Evolutionary conservation across 805 yeast genomes (phyloP).

Genomic region (Starmera pachycereana): DNA sequence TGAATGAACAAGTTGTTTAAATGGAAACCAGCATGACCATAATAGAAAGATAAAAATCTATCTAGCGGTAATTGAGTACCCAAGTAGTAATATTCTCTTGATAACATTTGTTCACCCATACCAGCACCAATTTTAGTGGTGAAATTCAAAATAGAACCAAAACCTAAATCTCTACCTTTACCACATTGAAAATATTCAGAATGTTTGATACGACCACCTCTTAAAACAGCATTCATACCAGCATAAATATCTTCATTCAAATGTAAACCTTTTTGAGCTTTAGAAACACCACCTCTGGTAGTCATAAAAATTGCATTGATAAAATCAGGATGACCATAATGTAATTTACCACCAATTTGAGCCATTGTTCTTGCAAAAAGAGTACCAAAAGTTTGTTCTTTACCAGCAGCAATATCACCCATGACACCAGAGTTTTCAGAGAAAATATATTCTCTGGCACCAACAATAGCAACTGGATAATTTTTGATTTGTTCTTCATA

Average conservation of each 20-base stretch:
- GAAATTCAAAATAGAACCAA: slow-evolving; percentile 77
- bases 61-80: slow-evolving; percentile 76
- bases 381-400: slow-evolving; percentile 84
- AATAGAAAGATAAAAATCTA: slow-evolving; percentile 72
- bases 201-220: slow-evolving; percentile 85
- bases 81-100: slow-evolving; percentile 73
- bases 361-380: slow-evolving; percentile 75
- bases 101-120: slow-evolving; percentile 85
- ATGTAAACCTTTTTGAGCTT: slow-evolving; percentile 80
- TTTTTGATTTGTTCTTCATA: slow-evolving; percentile 38
- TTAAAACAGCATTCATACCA: slow-evolving; percentile 72
- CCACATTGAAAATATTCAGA: slow-evolving; percentile 87
- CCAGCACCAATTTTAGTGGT: slow-evolving; percentile 88
- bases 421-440: slow-evolving; percentile 78
- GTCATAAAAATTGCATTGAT: slow-evolving; percentile 66
- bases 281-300: slow-evolving; percentile 82
- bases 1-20: slow-evolving; percentile 72
- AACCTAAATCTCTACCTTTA: slow-evolving; percentile 84
- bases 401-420: slow-evolving; percentile 88
- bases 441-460: slow-evolving; percentile 82
- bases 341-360: slow-evolving; percentile 77
- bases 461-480: slow-evolving; percentile 75
- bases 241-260: slow-evolving; percentile 84
- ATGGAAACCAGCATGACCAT: slow-evolving; percentile 84
- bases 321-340: slow-evolving; percentile 87